Base-by-base conservation (phyloP, 768 basidiomycete genomes). In the Trametes cubensis region DNA sequence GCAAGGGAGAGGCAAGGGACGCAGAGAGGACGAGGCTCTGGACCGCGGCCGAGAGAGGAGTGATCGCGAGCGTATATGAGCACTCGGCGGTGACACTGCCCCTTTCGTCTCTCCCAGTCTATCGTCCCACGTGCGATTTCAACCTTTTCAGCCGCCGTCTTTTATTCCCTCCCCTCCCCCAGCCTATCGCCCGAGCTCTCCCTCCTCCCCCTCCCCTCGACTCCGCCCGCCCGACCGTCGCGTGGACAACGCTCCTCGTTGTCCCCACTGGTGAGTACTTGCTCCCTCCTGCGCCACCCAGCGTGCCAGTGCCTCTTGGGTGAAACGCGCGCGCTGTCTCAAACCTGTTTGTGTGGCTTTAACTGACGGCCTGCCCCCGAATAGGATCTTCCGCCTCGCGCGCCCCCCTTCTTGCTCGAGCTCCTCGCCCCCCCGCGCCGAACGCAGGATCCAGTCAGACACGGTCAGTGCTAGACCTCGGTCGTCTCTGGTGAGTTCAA, bases 321-420 rank as follows among this genome's bases (percentile, higher is more conserved):
- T 34, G 34, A 34, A 23, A 8, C 39, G 52, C 6, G 6, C 39
- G 34, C 20, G 20, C 8, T 21, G 34, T 4, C 25, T 18, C 15
- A 20, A 18, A 21, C 30, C 20, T 18, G 46, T 58, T 58, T 21
- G 21, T 23, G 20, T 50, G 21, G 46, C 20, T n/a, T 41, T 30
- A 15, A 40, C 63, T 57, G 21, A 63, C 57, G n/a, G 4, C 17
- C 25, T 42, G 20, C 6, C 41, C n/a, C 59, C 54, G 39, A 58
- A 63, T 53, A 64, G 63, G 63, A 60, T 51, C 55, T 41, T 47
- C 63, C 63, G 63, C 60, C 58, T 49, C 52, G 23, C 55, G 21
- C 55, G 38, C 38, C 18, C 53, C 21, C 49, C 57, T 41, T 39
- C 48, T 51, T 50, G 26, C 41, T 42, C 26, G 23, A 38, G 48